These are phyloP conservation scores for Aureobasidium sp. DNA, from an alignment of 2,329 filamentous ascomycete species.

Conservation along the genomic window DNA sequence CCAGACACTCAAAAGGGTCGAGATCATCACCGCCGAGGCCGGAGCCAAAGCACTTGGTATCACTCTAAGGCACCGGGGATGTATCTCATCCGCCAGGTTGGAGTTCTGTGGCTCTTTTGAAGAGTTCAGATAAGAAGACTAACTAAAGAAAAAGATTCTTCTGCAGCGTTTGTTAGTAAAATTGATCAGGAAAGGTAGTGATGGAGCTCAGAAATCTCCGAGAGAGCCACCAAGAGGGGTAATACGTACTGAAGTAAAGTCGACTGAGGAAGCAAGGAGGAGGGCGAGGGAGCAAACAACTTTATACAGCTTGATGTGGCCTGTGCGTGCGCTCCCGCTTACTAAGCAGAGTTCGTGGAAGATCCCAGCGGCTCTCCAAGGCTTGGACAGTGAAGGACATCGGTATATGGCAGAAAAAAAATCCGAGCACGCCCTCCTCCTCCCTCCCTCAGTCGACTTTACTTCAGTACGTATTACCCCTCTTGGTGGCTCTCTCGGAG, in stretches of 20 bases:
- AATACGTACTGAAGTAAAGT: constrained; percentile 11
- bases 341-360: not conserved
- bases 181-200: too few species aligned
- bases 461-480: not conserved
- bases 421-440: constrained; percentile 1
- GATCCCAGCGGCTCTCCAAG: not conserved
- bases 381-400: not conserved
- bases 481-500: not conserved
- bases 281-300: not conserved
- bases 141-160: constrained; percentile 96
- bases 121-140: constrained; percentile 86
- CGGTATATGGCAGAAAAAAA: not conserved
- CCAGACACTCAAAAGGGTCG: constrained; percentile 16
- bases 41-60: constrained; percentile 38
- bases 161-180: constrained; percentile 16
- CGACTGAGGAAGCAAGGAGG: constrained; percentile 16
- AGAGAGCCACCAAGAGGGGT: not conserved
- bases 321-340: not conserved
- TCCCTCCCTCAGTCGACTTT: constrained; percentile 16
- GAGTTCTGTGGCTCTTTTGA: constrained; percentile 85
- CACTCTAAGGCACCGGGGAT: constrained; percentile 88
- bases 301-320: not conserved
- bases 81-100: constrained; percentile 86
- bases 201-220: not conserved
- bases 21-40: constrained; percentile 18